Conservation (phyloP, 2,329 filamentous ascomycete species). For the Fusarium pilosicola region DNA sequence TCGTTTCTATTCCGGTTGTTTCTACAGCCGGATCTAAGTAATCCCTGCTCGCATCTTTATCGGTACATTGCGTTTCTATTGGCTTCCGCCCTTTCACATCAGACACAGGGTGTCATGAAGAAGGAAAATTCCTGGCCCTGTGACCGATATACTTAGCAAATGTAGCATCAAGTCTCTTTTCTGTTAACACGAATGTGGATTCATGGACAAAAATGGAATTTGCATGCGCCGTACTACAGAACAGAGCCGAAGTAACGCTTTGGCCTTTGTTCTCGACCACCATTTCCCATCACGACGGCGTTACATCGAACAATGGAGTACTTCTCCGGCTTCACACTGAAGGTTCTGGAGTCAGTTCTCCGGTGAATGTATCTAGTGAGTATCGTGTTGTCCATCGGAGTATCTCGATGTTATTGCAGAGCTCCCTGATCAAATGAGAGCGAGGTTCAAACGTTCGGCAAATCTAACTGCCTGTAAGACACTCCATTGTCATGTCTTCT, state of each 20-base stretch:
- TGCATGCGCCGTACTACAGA: background rate
- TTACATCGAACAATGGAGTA: background rate
- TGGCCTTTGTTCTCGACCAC: background rate
- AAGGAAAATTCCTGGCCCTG: background rate
- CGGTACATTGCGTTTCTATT: background rate
- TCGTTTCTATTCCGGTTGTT: background rate
- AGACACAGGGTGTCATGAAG: background rate
- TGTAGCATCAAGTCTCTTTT: slow-evolving; percentile 11
- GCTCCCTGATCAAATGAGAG: background rate
- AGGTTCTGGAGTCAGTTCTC: background rate
- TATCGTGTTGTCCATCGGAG: background rate
- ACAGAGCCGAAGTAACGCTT: background rate
- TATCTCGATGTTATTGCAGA: background rate
- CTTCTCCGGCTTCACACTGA: background rate
- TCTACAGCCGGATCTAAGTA: background rate
- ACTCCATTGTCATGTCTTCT: background rate
- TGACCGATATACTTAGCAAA: background rate
- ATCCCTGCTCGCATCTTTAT: background rate
- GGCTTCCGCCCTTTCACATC: background rate
- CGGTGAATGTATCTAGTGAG: background rate
- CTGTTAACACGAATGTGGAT: background rate
- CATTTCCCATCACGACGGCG: background rate
- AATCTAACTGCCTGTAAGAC: background rate
- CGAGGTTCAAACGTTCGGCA: background rate
- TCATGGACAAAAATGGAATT: background rate